Evolutionary conservation across 495 filamentous ascomycete genomes (phyloP), one percentile per base, ranked within the genome.

Genomic region (Penicillium steckii): DNA sequence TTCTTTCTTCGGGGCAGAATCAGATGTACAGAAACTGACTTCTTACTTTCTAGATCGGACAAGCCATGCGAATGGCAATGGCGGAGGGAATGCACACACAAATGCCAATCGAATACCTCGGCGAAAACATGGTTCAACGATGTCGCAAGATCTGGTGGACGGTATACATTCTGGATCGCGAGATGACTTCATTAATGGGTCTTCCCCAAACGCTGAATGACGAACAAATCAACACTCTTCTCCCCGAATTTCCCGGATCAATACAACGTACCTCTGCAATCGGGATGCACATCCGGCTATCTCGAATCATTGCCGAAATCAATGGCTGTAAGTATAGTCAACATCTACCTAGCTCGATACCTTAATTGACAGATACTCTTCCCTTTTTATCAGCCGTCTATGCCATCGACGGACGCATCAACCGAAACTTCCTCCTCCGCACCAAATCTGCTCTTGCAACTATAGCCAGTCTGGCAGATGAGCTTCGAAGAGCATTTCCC

Each of bases 61-160:
- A 74, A 64, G 73, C 73, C 1, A 52, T 74, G 57, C 64, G 72
- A 10, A 64, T 77, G 51, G 72, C 73, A 3, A 64, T 73, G 44
- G 70, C 65, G 13, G 60, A 72, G 38, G 73, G 73, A 1, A 69
- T 77, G 64, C 72, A 77, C 50, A 77, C 72, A 1, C 61, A 69
- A 38, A 75, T 77, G 69, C 69, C 66, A 25, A 59, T 58, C 12
- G 61, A 68, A 13, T 60, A 65, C 38, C 52, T 74, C 0, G 68
- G 66, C 7, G 62, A 72, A 27, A 35, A 51, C 5, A 26, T 59
- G 21, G 67, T 74, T 1, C 64, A 77, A 41, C 61, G 73, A 43
- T 71, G 62, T 33, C 64, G 73, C 49, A 65, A 68, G 44, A 69
- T 72, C 22, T 77, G 73, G 73, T 77, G 73, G 73, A 77, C 73